These are phyloP conservation scores for Fraxinus sp. DNA, from an alignment of 305 asterid genomes.

Conservation along the genomic window DNA sequence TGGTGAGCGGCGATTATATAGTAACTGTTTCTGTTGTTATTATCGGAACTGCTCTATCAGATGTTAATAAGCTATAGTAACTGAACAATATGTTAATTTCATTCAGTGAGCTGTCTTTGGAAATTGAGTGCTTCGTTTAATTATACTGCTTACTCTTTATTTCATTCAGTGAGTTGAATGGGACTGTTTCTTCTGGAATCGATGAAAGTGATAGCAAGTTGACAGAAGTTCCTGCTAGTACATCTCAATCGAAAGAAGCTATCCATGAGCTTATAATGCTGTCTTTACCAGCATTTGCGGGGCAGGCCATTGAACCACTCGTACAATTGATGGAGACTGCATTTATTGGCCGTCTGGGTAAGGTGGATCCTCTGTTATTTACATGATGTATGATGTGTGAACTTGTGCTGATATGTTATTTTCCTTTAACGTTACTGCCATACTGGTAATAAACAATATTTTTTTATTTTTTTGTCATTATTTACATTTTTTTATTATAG, in stretches of 20 bases:
- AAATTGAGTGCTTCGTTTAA: not conserved
- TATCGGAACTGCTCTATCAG: not conserved
- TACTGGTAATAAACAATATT: not conserved
- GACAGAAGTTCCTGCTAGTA: constrained; percentile 28
- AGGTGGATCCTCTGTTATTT: constrained; percentile 27
- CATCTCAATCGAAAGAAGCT: constrained; percentile 37
- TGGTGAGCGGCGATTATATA: not conserved
- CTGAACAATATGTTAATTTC: not conserved
- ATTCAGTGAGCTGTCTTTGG: not conserved
- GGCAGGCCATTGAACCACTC: constrained; percentile 87
- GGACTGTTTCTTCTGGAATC: constrained; percentile 35
- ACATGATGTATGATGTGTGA: not conserved
- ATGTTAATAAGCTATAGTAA: not conserved
- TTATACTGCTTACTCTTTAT: not conserved
- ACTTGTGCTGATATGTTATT: not conserved
- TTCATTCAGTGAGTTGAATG: constrained; percentile 37
- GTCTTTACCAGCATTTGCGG: constrained; percentile 83
- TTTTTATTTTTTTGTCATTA: not conserved
- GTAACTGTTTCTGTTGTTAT: not conserved
- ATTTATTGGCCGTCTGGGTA: constrained; percentile 82
- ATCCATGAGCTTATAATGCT: constrained; percentile 66
- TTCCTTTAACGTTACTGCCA: not conserved
- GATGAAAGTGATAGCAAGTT: constrained; percentile 27
- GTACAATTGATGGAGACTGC: constrained; percentile 89
- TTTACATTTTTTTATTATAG: not conserved